A percentile compares a stretch with the other conserved stretches of the same genome.
Evolutionary conservation across 164 flowering plant genomes (phyloP).

Genomic region (Sedum album): DNA sequence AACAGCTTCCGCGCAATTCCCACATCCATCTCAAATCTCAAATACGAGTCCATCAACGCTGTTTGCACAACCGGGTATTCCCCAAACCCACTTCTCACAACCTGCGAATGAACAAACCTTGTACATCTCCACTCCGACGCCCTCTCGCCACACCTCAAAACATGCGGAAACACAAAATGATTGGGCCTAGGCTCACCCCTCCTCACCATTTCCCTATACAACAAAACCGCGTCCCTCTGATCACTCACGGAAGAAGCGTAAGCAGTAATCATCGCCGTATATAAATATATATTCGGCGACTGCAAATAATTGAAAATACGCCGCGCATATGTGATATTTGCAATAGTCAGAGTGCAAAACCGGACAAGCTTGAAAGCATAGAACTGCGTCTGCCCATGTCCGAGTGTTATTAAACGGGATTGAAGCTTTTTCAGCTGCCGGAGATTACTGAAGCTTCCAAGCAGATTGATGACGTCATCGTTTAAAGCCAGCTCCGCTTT

Average conservation of each 20-base stretch:
- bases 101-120: constrained; percentile 10
- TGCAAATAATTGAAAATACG: constrained; percentile 3
- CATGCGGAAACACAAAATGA: constrained; percentile 13
- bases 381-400: constrained; percentile 11
- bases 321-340: constrained; percentile 11
- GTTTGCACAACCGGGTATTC: constrained; percentile 9
- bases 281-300: constrained; percentile 7
- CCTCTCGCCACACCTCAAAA: not conserved
- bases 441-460: constrained; percentile 7
- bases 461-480: constrained; percentile 1
- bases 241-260: not conserved
- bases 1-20: no score
- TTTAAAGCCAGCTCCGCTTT: not conserved
- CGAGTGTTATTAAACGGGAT: not conserved
- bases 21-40: not conserved
- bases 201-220: constrained; percentile 14
- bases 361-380: constrained; percentile 14
- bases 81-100: constrained; percentile 9
- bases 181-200: constrained; percentile 7
- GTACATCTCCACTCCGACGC: not conserved
- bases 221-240: not conserved
- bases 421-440: constrained; percentile 8
- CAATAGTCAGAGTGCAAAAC: constrained; percentile 6
- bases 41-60: not conserved
- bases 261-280: constrained; percentile 13